Evolutionary conservation across 2,329 filamentous ascomycete species (phyloP).

Genomic region (Venturia carpophila): DNA sequence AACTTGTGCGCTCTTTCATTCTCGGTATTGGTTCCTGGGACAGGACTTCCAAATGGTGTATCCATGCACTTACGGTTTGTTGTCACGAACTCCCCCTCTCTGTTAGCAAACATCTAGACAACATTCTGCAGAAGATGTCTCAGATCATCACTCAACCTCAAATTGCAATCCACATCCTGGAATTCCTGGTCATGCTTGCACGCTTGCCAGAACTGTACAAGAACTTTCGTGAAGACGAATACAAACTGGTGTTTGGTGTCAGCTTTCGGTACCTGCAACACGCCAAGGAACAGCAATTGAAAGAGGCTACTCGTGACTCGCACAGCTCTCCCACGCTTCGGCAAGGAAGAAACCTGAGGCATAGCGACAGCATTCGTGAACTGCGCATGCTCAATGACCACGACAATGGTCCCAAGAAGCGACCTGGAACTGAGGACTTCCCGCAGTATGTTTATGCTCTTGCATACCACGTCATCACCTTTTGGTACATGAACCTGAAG

Average conservation of each 20-base stretch:
- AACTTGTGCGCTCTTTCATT: slow-evolving; percentile 79
- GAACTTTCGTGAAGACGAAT: slow-evolving; percentile 86
- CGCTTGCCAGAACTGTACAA: slow-evolving; percentile 76
- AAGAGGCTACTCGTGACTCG: background rate
- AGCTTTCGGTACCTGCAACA: slow-evolving; percentile 91
- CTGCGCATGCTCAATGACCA: slow-evolving; percentile 22
- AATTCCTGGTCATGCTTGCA: slow-evolving; percentile 86
- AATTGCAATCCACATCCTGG: slow-evolving; percentile 87
- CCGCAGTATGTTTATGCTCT: slow-evolving; percentile 91
- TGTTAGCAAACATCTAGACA: slow-evolving; percentile 75
- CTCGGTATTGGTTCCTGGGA: slow-evolving; percentile 78
- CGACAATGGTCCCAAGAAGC: slow-evolving; percentile 19
- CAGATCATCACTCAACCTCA: slow-evolving; percentile 91
- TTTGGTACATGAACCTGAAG: slow-evolving; percentile 91
- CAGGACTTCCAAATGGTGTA: slow-evolving; percentile 81
- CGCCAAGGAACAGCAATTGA: slow-evolving; percentile 51
- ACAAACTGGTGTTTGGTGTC: slow-evolving; percentile 88
- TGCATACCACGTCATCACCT: slow-evolving; percentile 90
- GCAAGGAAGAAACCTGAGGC: slow-evolving; percentile 26
- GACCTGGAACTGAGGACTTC: slow-evolving; percentile 57
- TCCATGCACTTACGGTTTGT: slow-evolving; percentile 89
- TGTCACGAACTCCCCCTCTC: slow-evolving; percentile 89
- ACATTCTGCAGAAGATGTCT: slow-evolving; percentile 85
- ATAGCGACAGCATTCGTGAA: slow-evolving; percentile 39
- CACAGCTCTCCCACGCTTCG: slow-evolving; percentile 21